Base-by-base conservation (phyloP, 2,329 filamentous ascomycete genomes). In the Sordariomycetes sp. region DNA sequence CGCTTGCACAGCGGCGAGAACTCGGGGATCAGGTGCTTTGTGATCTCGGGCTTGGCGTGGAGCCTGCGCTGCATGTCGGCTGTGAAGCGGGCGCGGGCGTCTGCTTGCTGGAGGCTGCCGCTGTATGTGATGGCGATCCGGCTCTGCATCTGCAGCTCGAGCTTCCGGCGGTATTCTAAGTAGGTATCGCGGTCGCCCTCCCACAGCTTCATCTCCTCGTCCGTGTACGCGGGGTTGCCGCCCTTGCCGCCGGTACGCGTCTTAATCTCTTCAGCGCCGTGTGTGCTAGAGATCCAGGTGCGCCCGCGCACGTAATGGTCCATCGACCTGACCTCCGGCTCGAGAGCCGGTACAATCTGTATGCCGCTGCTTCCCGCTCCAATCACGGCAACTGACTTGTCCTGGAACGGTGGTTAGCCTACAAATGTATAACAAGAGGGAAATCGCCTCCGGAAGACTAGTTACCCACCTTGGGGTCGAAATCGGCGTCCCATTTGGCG, bases 221-320 rank as follows among this genome's bases (percentile, higher is more conserved):
- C 28, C 8, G 28, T 32, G 8, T 32, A 32, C 4, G 28, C 4
- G 28, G 28, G 28, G 28, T 32, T 32, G 28, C 28, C 28, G 28
- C 28, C 28, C 8, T 48, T 48, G 4, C 43, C 43, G 6, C 12
- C 12, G 11, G 43, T 48, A 3, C 43, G 43, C 20, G 18, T 6
- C 43, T 48, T 48, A 4, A 48, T 48, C 63, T 79, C 70, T 59
- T 79, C 71, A 37, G 79, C 75, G 0, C 79, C 80, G 68, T 83
- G 86, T 0, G 81, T 80, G 1, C 80, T 76, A 0, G 85, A 81
- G 32, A 89, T 82, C 86, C 86, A 89, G 0, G 85, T 88, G 35
- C 74, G 79, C 63, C 79, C 85, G 11, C 85, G 74, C 1, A 78
- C 82, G 61, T 87, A 88, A 67, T 87, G 82, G 61, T 87, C 82